Evolutionary conservation across 495 filamentous ascomycete species (phyloP).

Genomic region (Pyrenula massariospora): DNA sequence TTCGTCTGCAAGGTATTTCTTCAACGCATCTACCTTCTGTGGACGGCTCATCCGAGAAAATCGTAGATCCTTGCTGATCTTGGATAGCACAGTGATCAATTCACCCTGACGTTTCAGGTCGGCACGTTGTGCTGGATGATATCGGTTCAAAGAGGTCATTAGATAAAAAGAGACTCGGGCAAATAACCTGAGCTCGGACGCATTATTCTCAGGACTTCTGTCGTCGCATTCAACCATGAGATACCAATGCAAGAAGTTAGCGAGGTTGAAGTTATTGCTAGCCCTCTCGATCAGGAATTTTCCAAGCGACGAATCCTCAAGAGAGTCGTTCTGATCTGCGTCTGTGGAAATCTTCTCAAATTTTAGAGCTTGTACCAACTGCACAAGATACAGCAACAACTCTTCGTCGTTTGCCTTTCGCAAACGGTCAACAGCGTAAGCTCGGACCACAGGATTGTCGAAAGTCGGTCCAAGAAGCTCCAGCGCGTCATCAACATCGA

Average conservation of each 20-base stretch:
- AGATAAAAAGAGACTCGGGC: constrained; percentile 90
- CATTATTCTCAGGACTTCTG: constrained; percentile 53
- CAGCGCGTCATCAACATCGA: constrained; percentile 93
- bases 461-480: constrained; percentile 89
- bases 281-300: constrained; percentile 81
- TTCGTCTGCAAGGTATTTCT: constrained; percentile 71
- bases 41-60: constrained; percentile 64
- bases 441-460: constrained; percentile 74
- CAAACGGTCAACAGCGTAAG: constrained; percentile 86
- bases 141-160: constrained; percentile 63
- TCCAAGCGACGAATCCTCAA: constrained; percentile 78
- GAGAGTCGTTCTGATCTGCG: constrained; percentile 42
- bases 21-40: constrained; percentile 70
- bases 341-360: constrained; percentile 66
- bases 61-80: constrained; percentile 82
- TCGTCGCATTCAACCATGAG: constrained; percentile 95
- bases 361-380: constrained; percentile 92
- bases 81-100: constrained; percentile 73
- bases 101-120: constrained; percentile 81
- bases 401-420: constrained; percentile 91
- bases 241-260: constrained; percentile 97
- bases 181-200: constrained; percentile 71
- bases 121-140: constrained; percentile 53
- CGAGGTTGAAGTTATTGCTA: constrained; percentile 73
- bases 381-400: constrained; percentile 80